Conservation (phyloP, 345 rosid genomes). For the Salix purpurea region DNA sequence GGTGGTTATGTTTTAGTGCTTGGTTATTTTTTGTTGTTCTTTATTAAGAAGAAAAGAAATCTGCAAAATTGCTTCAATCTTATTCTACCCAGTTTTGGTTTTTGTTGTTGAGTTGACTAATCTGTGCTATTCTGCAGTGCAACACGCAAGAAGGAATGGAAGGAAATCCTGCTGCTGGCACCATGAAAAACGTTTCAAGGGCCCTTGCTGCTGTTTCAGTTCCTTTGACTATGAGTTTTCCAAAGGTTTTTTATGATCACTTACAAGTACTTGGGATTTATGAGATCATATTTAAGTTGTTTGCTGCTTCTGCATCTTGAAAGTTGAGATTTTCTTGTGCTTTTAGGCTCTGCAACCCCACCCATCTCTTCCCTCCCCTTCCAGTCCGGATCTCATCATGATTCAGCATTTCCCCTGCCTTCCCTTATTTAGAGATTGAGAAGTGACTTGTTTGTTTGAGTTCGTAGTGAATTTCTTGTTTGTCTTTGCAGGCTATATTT, state of each 20-base stretch:
- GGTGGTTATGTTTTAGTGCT: background rate
- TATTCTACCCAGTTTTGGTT: background rate
- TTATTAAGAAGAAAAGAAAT: background rate
- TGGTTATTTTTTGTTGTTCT: background rate
- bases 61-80: background rate
- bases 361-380: background rate
- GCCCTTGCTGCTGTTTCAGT: slow-evolving; percentile 59
- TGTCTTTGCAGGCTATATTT: slow-evolving; percentile 69
- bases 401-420: background rate
- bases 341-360: background rate
- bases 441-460: background rate
- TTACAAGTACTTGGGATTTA: background rate
- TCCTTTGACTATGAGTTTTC: slow-evolving; percentile 72
- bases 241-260: slow-evolving; percentile 44
- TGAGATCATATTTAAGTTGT: background rate
- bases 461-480: background rate
- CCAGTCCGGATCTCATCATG: background rate
- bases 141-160: slow-evolving; percentile 91
- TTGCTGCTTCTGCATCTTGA: background rate
- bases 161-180: slow-evolving; percentile 58
- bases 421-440: background rate
- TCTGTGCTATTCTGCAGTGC: slow-evolving; percentile 34
- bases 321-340: background rate
- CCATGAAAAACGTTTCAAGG: slow-evolving; percentile 55
- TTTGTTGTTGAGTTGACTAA: slow-evolving; percentile 2